A percentile compares a stretch with the other conserved stretches of the same genome.
Evolutionary conservation across 1,139 yeast species (phyloP).

Genomic region (Suzukiozyma palmioleophila): DNA sequence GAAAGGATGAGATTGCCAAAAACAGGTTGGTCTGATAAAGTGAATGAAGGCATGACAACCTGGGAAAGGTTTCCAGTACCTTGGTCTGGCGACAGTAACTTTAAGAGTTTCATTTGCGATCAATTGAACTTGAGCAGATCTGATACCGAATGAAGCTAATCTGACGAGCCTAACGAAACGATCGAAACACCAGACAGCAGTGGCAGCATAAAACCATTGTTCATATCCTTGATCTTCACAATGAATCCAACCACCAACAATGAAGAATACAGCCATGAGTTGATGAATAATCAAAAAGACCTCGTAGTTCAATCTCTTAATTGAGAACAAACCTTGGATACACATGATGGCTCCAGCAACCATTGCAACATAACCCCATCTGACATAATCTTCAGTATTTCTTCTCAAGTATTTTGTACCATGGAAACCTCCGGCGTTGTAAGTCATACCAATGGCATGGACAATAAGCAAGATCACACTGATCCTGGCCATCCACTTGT

Average conservation of each 20-base stretch:
- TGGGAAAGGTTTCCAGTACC: conserved; percentile 38
- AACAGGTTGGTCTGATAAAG: conserved; percentile 36
- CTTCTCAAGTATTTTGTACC: conserved; percentile 32
- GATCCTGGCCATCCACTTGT: conserved; percentile 61
- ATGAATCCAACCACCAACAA: conserved; percentile 62
- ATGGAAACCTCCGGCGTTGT: conserved; percentile 24
- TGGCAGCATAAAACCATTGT: conserved; percentile 47
- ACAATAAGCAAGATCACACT: conserved; percentile 38
- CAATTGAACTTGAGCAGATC: conserved; percentile 45
- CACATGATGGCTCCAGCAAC: conserved; percentile 36
- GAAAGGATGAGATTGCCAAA: conserved; percentile 60
- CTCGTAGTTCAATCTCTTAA: conserved; percentile 62
- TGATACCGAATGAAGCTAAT: conserved; percentile 45
- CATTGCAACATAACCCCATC: conserved; percentile 54
- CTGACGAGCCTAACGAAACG: conserved; percentile 50
- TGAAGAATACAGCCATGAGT: conserved; percentile 49
- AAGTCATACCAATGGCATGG: conserved; percentile 50
- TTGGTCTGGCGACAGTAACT: conserved; percentile 31
- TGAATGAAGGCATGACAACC: conserved; percentile 38
- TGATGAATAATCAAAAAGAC: conserved; percentile 58
- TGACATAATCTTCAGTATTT: conserved; percentile 33
- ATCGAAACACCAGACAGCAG: conserved; percentile 64
- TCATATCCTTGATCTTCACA: conserved; percentile 39
- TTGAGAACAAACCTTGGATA: conserved; percentile 43
- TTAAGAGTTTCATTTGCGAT: conserved; percentile 44